Evolutionary conservation across 306 rosid species (phyloP).

Genomic region (Pachyrhizus erosus): DNA sequence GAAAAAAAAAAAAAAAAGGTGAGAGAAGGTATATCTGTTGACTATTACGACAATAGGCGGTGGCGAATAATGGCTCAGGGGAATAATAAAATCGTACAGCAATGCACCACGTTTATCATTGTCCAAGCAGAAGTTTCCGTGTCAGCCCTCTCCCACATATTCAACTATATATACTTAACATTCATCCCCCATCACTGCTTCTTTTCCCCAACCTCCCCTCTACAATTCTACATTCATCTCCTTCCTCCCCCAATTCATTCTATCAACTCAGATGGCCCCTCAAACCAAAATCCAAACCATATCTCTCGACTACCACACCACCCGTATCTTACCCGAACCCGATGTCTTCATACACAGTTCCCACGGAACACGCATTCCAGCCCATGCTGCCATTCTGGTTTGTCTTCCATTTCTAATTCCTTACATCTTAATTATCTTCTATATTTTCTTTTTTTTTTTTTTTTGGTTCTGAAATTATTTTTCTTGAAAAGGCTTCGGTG

Average conservation of each 20-base stretch:
- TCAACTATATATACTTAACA: neutral
- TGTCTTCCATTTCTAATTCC: neutral
- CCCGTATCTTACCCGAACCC: slow-evolving; percentile 65
- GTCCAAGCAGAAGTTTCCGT: slow-evolving; percentile 5
- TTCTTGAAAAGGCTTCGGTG: slow-evolving; percentile 54
- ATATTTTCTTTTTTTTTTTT: neutral
- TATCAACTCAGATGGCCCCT: neutral
- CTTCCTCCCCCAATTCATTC: neutral
- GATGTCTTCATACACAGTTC: slow-evolving; percentile 75
- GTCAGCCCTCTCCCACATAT: neutral
- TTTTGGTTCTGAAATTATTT: neutral
- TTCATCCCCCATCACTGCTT: neutral
- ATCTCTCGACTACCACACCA: slow-evolving; percentile 22
- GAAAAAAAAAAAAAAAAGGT: neutral
- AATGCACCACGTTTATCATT: neutral
- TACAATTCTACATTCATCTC: neutral
- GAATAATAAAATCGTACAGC: neutral
- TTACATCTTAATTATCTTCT: no score
- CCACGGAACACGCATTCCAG: slow-evolving; percentile 74
- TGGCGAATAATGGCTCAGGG: slow-evolving; percentile 36
- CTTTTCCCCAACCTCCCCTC: neutral
- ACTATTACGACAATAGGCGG: neutral
- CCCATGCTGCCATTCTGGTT: slow-evolving; percentile 76
- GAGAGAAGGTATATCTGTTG: neutral
- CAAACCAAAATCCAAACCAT: slow-evolving; percentile 40